phyloP scores from a whole-genome alignment of 1,284 basidiomycete species.

The Garcileccinum viscosum region DNA sequence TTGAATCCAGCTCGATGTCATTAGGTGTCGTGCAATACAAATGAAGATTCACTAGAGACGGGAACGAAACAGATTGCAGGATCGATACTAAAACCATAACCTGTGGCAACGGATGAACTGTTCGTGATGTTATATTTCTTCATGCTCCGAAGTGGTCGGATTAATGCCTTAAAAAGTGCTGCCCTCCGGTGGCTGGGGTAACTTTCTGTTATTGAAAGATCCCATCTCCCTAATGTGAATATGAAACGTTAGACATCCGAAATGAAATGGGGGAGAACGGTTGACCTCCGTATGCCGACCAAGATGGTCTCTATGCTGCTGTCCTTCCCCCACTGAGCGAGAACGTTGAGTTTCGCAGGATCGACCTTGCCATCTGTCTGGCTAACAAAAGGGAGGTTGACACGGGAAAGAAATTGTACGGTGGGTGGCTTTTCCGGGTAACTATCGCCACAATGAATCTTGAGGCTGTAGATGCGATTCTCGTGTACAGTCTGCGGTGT shows the following conservation, averaged over 20 bases:
- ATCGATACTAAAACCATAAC: conserved; percentile 27
- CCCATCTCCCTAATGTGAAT: conserved; percentile 85
- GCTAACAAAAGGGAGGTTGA: conserved; percentile 95
- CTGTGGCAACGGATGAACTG: conserved; percentile 14
- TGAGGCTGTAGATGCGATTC: conserved; percentile 97
- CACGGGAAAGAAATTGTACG: conserved; percentile 87
- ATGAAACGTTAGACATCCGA: conserved; percentile 5
- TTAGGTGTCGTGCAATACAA: conserved; percentile 12
- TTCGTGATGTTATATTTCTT: conserved; percentile 20
- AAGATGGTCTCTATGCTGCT: conserved; percentile 86
- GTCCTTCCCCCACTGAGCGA: conserved; percentile 76
- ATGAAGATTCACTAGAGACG: conserved; percentile 23
- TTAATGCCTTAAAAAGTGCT: conserved; percentile 63
- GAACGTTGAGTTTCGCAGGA: conserved; percentile 68
- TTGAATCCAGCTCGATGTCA: not conserved
- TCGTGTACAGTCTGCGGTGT: conserved; percentile 86
- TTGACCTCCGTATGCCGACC: conserved; percentile 87
- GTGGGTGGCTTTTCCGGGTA: conserved; percentile 86
- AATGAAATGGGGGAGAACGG: not conserved
- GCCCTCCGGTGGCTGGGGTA: conserved; percentile 94
- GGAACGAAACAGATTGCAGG: conserved; percentile 25
- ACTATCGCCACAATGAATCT: conserved; percentile 82
- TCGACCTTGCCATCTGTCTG: conserved; percentile 82
- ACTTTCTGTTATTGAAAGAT: conserved; percentile 87
- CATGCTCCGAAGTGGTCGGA: conserved; percentile 12